Percentiles rank a stretch among this genome's conserved stretches.
Conservation (phyloP, 2,329 filamentous ascomycete genomes). For the Rhynchosporium graminicola region DNA sequence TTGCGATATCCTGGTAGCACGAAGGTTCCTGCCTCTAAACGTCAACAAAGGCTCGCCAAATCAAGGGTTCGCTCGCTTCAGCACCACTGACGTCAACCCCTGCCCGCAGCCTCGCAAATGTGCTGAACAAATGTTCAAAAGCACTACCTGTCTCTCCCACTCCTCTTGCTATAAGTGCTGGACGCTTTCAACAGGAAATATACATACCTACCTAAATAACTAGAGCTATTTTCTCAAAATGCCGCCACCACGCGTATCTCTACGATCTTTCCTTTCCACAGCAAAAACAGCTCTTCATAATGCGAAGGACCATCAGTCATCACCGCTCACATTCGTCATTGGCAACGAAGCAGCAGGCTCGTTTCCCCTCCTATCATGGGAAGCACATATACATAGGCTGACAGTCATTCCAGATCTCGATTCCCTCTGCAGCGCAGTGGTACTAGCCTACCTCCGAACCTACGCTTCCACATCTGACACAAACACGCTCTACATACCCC, state of each 20-base stretch:
- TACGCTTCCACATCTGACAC: constrained; percentile 46
- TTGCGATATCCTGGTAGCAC: not conserved
- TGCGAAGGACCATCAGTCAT: constrained; percentile 44
- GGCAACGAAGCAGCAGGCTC: constrained; percentile 69
- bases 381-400: not conserved
- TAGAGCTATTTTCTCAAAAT: constrained; percentile 20
- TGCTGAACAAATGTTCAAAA: not conserved
- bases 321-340: constrained; percentile 61
- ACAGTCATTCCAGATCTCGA: constrained; percentile 63
- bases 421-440: constrained; percentile 72
- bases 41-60: constrained; percentile 14
- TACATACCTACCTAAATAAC: not conserved
- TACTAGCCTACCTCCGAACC: constrained; percentile 73
- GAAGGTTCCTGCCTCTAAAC: not conserved
- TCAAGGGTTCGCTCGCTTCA: constrained; percentile 5
- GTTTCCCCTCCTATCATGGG: constrained; percentile 19
- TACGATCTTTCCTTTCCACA: constrained; percentile 53
- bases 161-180: not conserved
- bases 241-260: constrained; percentile 42
- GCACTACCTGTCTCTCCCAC: not conserved
- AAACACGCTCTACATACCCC: constrained; percentile 63
- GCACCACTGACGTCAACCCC: constrained; percentile 16
- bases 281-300: constrained; percentile 51
- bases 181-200: not conserved
- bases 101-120: not conserved